Conservation (phyloP, 306 rosid species). For the Trichosanthes truncata region DNA sequence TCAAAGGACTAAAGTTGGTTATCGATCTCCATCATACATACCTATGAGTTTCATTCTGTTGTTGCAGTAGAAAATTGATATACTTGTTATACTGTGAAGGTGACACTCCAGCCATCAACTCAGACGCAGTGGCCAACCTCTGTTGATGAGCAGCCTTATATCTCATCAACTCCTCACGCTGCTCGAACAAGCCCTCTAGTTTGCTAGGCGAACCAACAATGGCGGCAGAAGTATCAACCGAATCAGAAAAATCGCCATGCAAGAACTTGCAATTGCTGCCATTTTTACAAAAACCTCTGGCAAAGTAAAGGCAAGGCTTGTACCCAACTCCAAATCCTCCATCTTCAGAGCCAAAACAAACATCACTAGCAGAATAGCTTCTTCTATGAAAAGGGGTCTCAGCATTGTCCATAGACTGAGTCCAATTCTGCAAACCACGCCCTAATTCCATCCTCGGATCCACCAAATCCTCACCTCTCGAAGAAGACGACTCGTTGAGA, state of each 20-base stretch:
- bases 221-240: conserved; percentile 35
- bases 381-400: conserved; percentile 63
- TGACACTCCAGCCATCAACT: conserved; percentile 45
- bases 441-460: conserved; percentile 48
- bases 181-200: conserved; percentile 47
- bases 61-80: conserved; percentile 60
- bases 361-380: conserved; percentile 82
- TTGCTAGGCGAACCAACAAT: conserved; percentile 66
- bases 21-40: conserved; percentile 17
- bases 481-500: conserved; percentile 43
- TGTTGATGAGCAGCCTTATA: conserved; percentile 54
- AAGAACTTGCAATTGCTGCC: conserved; percentile 76
- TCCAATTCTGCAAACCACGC: conserved; percentile 47
- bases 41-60: conserved; percentile 63
- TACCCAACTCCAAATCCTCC: conserved; percentile 41
- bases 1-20: not conserved
- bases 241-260: conserved; percentile 56
- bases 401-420: conserved; percentile 41
- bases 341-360: conserved; percentile 59
- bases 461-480: conserved; percentile 45
- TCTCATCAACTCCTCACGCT: conserved; percentile 62
- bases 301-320: conserved; percentile 84
- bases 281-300: conserved; percentile 87
- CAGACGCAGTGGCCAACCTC: conserved; percentile 49
- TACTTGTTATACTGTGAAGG: conserved; percentile 58